A percentile compares a stretch with the other conserved stretches of the same genome.
Conservation (phyloP, 1,284 basidiomycete species). For the Marasmius fiardii region DNA sequence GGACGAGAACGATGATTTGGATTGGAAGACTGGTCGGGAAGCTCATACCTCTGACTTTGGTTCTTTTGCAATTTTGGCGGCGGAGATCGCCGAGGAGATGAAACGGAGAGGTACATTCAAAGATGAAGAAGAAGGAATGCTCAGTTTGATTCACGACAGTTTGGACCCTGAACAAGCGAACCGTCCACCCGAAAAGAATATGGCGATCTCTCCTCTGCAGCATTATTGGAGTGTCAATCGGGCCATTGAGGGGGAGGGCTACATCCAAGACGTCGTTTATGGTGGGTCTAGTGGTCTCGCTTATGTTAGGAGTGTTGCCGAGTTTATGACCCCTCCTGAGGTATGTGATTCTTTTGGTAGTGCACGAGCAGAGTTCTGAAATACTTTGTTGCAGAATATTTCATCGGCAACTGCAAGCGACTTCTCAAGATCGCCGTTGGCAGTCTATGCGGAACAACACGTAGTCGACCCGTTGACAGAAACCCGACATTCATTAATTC, state of each 20-base stretch:
- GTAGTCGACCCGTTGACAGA: constrained; percentile 63
- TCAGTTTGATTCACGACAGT: constrained; percentile 32
- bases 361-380: background rate
- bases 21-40: constrained; percentile 49
- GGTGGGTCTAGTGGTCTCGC: constrained; percentile 71
- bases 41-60: constrained; percentile 58
- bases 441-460: constrained; percentile 52
- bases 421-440: constrained; percentile 43
- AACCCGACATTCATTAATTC: constrained; percentile 42
- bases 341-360: constrained; percentile 15
- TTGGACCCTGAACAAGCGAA: constrained; percentile 26
- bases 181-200: constrained; percentile 18
- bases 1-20: constrained; percentile 26
- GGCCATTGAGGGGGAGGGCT: constrained; percentile 54
- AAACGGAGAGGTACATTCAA: constrained; percentile 27
- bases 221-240: constrained; percentile 46
- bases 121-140: constrained; percentile 32
- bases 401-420: constrained; percentile 7
- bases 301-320: constrained; percentile 69
- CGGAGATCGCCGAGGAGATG: constrained; percentile 45
- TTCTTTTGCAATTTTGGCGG: constrained; percentile 48
- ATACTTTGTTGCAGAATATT: background rate
- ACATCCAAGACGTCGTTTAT: constrained; percentile 67
- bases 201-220: constrained; percentile 16
- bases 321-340: constrained; percentile 44